Percentiles rank a stretch among this genome's conserved stretches.
Evolutionary conservation across 495 filamentous ascomycete species (phyloP).

Genomic region (Hypoxylon crocopeplum): DNA sequence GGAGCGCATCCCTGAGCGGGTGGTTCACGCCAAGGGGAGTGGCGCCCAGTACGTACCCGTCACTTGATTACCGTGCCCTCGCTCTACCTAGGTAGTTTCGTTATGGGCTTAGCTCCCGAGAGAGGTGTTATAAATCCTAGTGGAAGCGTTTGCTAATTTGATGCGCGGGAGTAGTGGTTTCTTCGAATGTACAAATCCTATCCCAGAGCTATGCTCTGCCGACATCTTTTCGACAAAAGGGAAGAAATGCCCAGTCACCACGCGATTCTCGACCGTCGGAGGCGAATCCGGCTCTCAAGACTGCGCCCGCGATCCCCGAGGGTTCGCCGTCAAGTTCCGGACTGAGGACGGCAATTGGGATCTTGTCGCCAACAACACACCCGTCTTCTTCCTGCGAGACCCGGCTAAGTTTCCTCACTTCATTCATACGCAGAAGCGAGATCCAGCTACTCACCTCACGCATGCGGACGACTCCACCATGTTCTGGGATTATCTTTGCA

Average conservation of each 20-base stretch:
- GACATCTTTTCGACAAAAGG: constrained; percentile 71
- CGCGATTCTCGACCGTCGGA: constrained; percentile 76
- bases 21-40: constrained; percentile 81
- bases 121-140: no score
- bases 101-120: no score
- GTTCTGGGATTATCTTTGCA: constrained; percentile 64
- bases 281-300: constrained; percentile 72
- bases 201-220: constrained; percentile 59
- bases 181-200: constrained; percentile 67
- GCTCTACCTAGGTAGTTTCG: no score
- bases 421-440: constrained; percentile 78
- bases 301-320: constrained; percentile 70
- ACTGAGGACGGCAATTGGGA: constrained; percentile 85
- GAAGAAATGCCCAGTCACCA: constrained; percentile 68
- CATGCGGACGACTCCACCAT: constrained; percentile 56
- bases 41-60: constrained; percentile 62
- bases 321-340: constrained; percentile 79
- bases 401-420: constrained; percentile 77
- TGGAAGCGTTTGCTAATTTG: no score
- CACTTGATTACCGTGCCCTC: background rate
- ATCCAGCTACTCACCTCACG: constrained; percentile 68
- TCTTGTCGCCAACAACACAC: constrained; percentile 73
- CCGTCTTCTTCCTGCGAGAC: constrained; percentile 84
- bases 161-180: constrained; percentile 48
- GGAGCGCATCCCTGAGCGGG: constrained; percentile 71